These are phyloP conservation scores for Primulina huaijiensis DNA, from an alignment of 257 asterid species.

Conservation along the genomic window DNA sequence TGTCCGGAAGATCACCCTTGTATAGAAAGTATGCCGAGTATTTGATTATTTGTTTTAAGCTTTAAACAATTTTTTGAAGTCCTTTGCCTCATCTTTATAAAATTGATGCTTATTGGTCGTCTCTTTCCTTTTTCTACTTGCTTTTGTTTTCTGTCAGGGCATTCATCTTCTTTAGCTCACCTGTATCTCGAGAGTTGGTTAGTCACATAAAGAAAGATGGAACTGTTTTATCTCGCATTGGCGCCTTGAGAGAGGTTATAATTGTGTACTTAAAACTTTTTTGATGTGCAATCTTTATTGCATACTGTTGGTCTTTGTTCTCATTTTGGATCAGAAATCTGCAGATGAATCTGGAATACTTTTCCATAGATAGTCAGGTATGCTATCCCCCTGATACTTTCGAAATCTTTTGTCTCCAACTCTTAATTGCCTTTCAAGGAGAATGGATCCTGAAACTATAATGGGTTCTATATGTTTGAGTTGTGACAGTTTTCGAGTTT, in stretches of 20 bases:
- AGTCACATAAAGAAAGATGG: conserved; percentile 73
- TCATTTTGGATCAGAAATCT: conserved; percentile 37
- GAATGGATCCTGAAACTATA: conserved; percentile 2
- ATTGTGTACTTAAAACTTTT: conserved; percentile 9
- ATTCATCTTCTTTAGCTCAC: conserved; percentile 93
- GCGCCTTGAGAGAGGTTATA: conserved; percentile 93
- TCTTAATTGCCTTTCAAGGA: conserved; percentile 2
- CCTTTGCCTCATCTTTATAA: conserved; percentile 24
- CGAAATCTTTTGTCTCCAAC: not conserved
- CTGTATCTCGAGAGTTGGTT: conserved; percentile 80
- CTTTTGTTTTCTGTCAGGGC: conserved; percentile 54
- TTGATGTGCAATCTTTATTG: conserved; percentile 21
- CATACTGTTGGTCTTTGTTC: conserved; percentile 29
- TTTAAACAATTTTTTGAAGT: conserved; percentile 12
- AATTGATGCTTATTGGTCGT: conserved; percentile 16
- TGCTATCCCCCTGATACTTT: conserved; percentile 21
- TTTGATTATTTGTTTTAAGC: conserved; percentile 18
- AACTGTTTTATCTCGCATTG: conserved; percentile 88
- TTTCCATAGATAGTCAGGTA: conserved; percentile 96
- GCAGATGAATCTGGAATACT: conserved; percentile 99
- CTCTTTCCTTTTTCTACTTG: conserved; percentile 23
- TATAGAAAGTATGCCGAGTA: conserved; percentile 75
- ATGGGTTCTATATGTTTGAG: conserved; percentile 15
- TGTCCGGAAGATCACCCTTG: conserved; percentile 89
- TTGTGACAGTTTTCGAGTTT: not conserved